phyloP scores from a whole-genome alignment of 208 protist species.

The Angomonas ambiguus region DNA sequence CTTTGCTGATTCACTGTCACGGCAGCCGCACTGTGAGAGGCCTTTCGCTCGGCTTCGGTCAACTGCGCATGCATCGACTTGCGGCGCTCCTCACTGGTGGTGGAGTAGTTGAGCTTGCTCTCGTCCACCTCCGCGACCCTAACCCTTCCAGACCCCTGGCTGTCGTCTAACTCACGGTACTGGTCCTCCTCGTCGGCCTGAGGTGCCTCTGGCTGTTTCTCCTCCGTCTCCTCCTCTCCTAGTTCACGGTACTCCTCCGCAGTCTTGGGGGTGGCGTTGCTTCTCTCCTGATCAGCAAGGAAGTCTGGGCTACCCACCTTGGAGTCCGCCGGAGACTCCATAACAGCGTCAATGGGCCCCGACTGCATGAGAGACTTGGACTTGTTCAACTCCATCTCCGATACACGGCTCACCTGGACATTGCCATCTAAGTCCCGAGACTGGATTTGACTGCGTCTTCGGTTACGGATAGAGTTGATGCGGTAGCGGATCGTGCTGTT shows the following conservation, averaged over 20 bases:
- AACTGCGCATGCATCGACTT: conserved; percentile 4
- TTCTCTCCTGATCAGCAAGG: not conserved
- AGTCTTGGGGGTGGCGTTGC: not conserved
- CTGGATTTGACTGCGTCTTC: too few relatives aligned
- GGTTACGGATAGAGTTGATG: too few relatives aligned
- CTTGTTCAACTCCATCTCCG: not conserved
- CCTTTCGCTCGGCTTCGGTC: not conserved
- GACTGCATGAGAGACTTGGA: not conserved
- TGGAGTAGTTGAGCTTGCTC: not conserved
- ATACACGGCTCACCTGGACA: not conserved
- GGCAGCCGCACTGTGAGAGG: conserved; percentile 3
- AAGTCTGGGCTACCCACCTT: conserved; percentile 2
- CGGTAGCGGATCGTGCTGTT: too few relatives aligned
- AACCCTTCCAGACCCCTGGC: not conserved
- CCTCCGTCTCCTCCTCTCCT: conserved; percentile 6
- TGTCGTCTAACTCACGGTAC: conserved; percentile 9
- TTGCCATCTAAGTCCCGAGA: not conserved
- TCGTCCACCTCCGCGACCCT: conserved; percentile 1
- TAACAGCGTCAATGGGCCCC: not conserved
- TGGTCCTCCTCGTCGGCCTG: conserved; percentile 9
- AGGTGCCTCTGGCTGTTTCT: not conserved
- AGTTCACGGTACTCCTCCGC: not conserved
- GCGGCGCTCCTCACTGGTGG: not conserved
- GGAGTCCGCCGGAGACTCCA: not conserved
- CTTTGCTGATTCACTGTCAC: conserved; percentile 1